Percentiles rank a stretch among this genome's conserved stretches.
phyloP scores from a whole-genome alignment of 768 basidiomycete genomes.

The Pulveroboletus frians region DNA sequence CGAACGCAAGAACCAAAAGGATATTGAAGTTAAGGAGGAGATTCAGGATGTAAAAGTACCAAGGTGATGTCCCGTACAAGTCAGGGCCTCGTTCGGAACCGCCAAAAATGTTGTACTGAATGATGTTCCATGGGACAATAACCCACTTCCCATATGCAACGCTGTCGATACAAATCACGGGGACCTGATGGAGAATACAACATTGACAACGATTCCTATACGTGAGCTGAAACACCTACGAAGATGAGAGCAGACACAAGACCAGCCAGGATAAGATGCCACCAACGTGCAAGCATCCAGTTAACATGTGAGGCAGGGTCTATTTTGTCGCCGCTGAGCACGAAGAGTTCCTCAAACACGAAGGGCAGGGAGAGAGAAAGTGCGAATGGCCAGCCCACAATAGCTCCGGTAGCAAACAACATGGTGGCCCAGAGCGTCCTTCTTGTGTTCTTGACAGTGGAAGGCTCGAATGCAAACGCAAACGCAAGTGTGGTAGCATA shows the following conservation, averaged over 20 bases:
- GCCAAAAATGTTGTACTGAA: slow-evolving; percentile 90
- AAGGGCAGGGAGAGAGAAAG: slow-evolving; percentile 84
- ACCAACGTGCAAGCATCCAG: slow-evolving; percentile 64
- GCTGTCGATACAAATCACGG: slow-evolving; percentile 79
- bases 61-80: slow-evolving; percentile 89
- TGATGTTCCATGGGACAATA: slow-evolving; percentile 89
- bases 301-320: slow-evolving; percentile 36
- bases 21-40: slow-evolving; percentile 94
- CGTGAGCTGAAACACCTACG: slow-evolving; percentile 36
- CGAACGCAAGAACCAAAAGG: slow-evolving; percentile 70
- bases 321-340: slow-evolving; percentile 66
- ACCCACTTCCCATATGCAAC: slow-evolving; percentile 76
- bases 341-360: slow-evolving; percentile 82
- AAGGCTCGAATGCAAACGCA: slow-evolving; percentile 58
- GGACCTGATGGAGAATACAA: slow-evolving; percentile 52
- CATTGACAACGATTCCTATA: background rate
- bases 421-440: slow-evolving; percentile 64
- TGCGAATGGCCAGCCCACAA: slow-evolving; percentile 98
- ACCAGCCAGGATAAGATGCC: slow-evolving; percentile 49
- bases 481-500: slow-evolving; percentile 78
- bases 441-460: slow-evolving; percentile 46
- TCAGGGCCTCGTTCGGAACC: slow-evolving; percentile 75
- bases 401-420: slow-evolving; percentile 72
- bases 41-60: slow-evolving; percentile 83
- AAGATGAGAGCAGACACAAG: slow-evolving; percentile 55